phyloP scores from a whole-genome alignment of 2,329 filamentous ascomycete genomes.

The Aureobasidium pullulans region DNA sequence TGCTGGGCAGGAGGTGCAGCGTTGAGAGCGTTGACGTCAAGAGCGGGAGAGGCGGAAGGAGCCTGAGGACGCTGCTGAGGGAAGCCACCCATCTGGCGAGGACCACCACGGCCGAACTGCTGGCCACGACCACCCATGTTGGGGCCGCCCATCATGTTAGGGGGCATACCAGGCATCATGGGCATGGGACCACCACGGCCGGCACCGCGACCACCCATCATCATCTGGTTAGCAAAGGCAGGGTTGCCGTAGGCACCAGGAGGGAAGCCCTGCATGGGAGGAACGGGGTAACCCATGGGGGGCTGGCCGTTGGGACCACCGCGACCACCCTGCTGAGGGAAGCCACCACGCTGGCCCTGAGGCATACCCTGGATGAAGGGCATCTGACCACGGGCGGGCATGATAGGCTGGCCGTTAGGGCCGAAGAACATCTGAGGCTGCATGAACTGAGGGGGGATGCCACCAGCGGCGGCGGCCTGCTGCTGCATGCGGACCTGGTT shows the following conservation, averaged over 20 bases:
- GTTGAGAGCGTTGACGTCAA: slow-evolving; percentile 46
- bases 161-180: slow-evolving; percentile 55
- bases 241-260: slow-evolving; percentile 69
- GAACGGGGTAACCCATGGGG: slow-evolving; percentile 76
- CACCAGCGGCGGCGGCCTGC: slow-evolving; percentile 72
- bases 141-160: slow-evolving; percentile 52
- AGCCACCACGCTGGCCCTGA: slow-evolving; percentile 75
- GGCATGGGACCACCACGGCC: slow-evolving; percentile 61
- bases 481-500: slow-evolving; percentile 99
- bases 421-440: slow-evolving; percentile 83
- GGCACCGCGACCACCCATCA: slow-evolving; percentile 55
- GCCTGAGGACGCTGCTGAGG: slow-evolving; percentile 32
- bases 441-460: slow-evolving; percentile 76
- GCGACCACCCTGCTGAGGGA: slow-evolving; percentile 78
- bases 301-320: slow-evolving; percentile 71
- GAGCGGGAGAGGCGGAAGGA: slow-evolving; percentile 26
- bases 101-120: slow-evolving; percentile 29
- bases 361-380: slow-evolving; percentile 56
- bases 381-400: slow-evolving; percentile 55
- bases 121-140: slow-evolving; percentile 30
- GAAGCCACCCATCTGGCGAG: slow-evolving; percentile 26
- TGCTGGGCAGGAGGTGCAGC: slow-evolving; percentile 64
- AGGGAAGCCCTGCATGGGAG: slow-evolving; percentile 62
- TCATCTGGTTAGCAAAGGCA: slow-evolving; percentile 50
- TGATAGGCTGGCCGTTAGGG: slow-evolving; percentile 62